Evolutionary conservation across 345 rosid species (phyloP).

Genomic region (Conringia planisiliqua): DNA sequence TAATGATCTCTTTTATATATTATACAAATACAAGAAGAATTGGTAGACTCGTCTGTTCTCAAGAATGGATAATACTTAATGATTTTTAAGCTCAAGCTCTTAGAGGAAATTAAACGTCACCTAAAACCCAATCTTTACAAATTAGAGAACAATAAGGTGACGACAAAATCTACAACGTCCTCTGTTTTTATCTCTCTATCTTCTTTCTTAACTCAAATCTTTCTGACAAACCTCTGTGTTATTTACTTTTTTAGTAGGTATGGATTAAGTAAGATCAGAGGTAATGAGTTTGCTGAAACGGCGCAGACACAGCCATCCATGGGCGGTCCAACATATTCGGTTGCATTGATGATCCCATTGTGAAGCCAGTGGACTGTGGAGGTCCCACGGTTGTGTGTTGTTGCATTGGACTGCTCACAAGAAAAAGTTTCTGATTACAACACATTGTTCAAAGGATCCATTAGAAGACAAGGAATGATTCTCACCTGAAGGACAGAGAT

Average conservation of each 20-base stretch:
- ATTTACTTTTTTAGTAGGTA: slow-evolving; percentile 28
- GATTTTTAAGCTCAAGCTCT: neutral
- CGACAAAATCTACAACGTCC: slow-evolving; percentile 6
- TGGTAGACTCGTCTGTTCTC: slow-evolving; percentile 1
- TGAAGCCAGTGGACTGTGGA: slow-evolving; percentile 58
- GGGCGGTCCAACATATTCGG: slow-evolving; percentile 65
- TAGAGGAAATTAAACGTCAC: neutral
- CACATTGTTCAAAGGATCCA: neutral
- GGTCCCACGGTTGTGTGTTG: slow-evolving; percentile 57
- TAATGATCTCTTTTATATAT: slow-evolving; percentile 4
- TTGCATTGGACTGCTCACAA: slow-evolving; percentile 57
- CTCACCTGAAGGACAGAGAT: slow-evolving; percentile 80
- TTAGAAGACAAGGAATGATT: neutral
- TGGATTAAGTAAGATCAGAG: slow-evolving; percentile 35
- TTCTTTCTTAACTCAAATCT: neutral
- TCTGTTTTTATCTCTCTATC: neutral
- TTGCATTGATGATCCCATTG: slow-evolving; percentile 53
- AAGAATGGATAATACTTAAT: slow-evolving; percentile 9
- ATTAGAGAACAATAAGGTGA: slow-evolving; percentile 10
- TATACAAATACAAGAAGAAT: slow-evolving; percentile 14
- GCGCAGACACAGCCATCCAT: slow-evolving; percentile 58
- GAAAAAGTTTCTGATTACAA: neutral
- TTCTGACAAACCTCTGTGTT: slow-evolving; percentile 25
- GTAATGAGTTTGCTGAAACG: slow-evolving; percentile 50
- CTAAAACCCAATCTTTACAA: slow-evolving; percentile 22